phyloP scores from a whole-genome alignment of 2,329 filamentous ascomycete genomes.

The Fusarium azukiicola region DNA sequence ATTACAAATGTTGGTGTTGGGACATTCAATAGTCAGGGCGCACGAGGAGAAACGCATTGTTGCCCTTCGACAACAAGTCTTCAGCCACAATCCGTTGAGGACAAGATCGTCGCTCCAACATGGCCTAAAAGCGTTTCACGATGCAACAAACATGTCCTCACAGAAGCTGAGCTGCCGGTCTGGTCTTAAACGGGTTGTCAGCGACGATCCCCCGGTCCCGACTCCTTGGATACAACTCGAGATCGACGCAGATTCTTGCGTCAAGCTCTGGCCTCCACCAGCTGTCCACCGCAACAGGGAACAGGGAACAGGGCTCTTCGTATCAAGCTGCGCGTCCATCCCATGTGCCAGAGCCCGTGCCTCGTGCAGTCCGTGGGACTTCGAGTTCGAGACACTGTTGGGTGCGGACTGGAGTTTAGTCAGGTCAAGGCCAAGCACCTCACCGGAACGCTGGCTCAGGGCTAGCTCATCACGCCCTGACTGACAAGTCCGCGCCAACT shows the following conservation, averaged over 20 bases:
- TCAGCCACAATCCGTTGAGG: conserved; percentile 20
- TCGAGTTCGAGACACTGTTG: conserved; percentile 22
- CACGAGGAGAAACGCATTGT: conserved; percentile 15
- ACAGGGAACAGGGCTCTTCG: conserved; percentile 36
- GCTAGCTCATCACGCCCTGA: conserved; percentile 8
- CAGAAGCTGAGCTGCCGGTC: conserved; percentile 13
- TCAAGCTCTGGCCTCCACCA: conserved; percentile 22
- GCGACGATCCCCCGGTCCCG: conserved; percentile 23
- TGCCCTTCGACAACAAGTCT: neutral
- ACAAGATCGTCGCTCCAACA: conserved; percentile 9
- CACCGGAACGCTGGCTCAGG: conserved; percentile 20
- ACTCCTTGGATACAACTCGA: conserved; percentile 11
- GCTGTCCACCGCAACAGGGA: conserved; percentile 1
- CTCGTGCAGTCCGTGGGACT: neutral
- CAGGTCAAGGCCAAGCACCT: conserved; percentile 5
- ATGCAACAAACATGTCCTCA: conserved; percentile 1
- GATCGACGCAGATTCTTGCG: conserved; percentile 23
- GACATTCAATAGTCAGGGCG: neutral
- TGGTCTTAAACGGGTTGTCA: conserved; percentile 6
- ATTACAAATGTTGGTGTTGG: conserved; percentile 22
- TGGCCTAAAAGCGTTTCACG: conserved; percentile 17
- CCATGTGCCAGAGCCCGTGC: conserved; percentile 15
- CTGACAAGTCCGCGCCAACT: conserved; percentile 17
- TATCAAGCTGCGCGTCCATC: conserved; percentile 2
- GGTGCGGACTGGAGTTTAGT: conserved; percentile 8